A percentile compares a stretch with the other conserved stretches of the same genome.
Conservation (phyloP, 176 grass and related monocot species). For the Chrysopogon serrulatus region DNA sequence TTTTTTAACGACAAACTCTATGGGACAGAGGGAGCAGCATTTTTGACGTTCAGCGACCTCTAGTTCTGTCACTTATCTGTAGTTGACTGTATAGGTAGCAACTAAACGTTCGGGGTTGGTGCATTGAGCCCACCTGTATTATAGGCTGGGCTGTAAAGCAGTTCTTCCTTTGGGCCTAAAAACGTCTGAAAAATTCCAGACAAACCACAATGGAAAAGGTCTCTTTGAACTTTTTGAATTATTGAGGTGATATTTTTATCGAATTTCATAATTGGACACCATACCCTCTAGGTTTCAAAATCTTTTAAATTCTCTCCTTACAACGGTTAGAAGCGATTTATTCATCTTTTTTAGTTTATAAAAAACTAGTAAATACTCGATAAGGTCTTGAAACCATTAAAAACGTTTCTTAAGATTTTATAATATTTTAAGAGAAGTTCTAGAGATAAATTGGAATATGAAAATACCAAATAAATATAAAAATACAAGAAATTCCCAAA, state of each 20-base stretch:
- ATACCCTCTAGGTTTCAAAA: not conserved
- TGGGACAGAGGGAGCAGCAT: too few species aligned
- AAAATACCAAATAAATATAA: not conserved
- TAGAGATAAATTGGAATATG: not conserved
- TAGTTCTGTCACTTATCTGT: not conserved
- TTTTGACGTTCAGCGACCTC: constrained; percentile 19
- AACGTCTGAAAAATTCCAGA: not conserved
- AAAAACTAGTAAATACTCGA: not conserved
- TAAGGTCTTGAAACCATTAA: not conserved
- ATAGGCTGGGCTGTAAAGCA: not conserved
- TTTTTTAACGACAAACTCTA: too few species aligned
- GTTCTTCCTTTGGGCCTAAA: not conserved
- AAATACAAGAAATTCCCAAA: too few species aligned
- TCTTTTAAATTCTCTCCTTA: too few species aligned
- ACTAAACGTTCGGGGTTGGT: not conserved
- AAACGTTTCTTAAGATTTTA: too few species aligned
- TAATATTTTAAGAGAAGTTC: too few species aligned
- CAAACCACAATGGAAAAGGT: not conserved
- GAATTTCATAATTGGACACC: not conserved
- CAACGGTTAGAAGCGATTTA: too few species aligned
- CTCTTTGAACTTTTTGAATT: not conserved
- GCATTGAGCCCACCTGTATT: not conserved
- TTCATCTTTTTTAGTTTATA: too few species aligned
- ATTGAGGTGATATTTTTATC: not conserved
- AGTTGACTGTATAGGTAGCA: not conserved